Evolutionary conservation across 176 grass and related monocot genomes (phyloP).

Genomic region (Musa schizocarpa): DNA sequence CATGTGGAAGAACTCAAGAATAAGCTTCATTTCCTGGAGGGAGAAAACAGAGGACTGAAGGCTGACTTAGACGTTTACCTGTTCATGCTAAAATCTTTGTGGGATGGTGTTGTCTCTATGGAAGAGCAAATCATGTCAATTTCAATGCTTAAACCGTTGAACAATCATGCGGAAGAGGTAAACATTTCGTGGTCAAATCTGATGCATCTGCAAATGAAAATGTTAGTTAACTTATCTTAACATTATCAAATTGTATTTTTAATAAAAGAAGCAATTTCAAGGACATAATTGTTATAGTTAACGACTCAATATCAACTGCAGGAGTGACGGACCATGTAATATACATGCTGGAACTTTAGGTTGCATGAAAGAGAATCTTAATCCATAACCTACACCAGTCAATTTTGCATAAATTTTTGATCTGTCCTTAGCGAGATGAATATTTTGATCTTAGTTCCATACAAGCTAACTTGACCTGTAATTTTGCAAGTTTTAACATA

Average conservation of each 20-base stretch:
- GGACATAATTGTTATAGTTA: not conserved
- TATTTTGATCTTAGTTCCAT: not conserved
- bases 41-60: slow-evolving; percentile 53
- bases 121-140: slow-evolving; percentile 31
- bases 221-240: not conserved
- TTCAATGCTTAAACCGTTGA: not conserved
- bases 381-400: not conserved
- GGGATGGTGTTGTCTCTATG: slow-evolving; percentile 42
- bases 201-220: not conserved
- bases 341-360: not conserved
- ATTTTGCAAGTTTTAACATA: not conserved
- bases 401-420: not conserved
- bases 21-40: slow-evolving; percentile 30
- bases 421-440: not conserved
- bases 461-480: not conserved
- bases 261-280: not conserved
- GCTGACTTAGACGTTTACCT: slow-evolving; percentile 34
- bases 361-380: not conserved
- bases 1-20: slow-evolving; percentile 36
- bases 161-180: not conserved
- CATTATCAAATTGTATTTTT: not conserved
- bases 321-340: not conserved
- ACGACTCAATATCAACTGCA: not conserved
- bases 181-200: not conserved
- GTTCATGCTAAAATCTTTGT: slow-evolving; percentile 37